Percentiles rank a stretch among this genome's conserved stretches.
Evolutionary conservation across 164 flowering plant species (phyloP).

Genomic region (Annona squamosa): DNA sequence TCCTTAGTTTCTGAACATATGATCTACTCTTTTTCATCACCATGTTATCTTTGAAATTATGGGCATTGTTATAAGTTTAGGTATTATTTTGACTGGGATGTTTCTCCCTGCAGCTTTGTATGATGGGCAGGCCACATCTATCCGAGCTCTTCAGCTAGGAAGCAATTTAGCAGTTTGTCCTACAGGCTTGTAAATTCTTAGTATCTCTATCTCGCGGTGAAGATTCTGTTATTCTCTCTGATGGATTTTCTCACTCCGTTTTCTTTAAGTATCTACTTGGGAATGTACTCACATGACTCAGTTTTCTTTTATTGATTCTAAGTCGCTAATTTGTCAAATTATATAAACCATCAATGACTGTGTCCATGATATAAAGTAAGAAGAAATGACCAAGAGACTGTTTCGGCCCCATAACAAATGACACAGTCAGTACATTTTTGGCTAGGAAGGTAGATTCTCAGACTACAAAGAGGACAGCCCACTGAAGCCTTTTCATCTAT

Average conservation of each 20-base stretch:
- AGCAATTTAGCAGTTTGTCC: slow-evolving; percentile 72
- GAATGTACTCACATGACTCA: too few relatives aligned
- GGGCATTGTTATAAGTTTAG: background rate
- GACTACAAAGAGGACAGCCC: too few relatives aligned
- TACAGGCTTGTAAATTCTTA: slow-evolving; percentile 56
- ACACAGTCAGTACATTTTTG: too few relatives aligned
- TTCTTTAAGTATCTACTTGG: too few relatives aligned
- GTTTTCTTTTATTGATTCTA: too few relatives aligned
- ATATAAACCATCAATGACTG: too few relatives aligned
- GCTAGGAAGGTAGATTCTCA: too few relatives aligned
- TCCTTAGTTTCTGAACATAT: background rate
- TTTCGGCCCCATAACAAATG: too few relatives aligned
- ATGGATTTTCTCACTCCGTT: background rate
- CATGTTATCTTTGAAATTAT: background rate
- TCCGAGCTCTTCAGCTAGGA: slow-evolving; percentile 74
- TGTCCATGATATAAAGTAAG: too few relatives aligned
- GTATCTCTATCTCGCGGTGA: background rate
- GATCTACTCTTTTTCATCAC: background rate
- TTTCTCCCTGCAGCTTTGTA: slow-evolving; percentile 48
- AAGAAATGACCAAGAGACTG: too few relatives aligned
- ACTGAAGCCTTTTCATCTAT: too few relatives aligned
- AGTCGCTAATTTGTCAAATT: too few relatives aligned
- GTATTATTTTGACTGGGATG: slow-evolving; percentile 5
- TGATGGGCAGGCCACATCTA: slow-evolving; percentile 57
- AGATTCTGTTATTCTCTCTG: background rate